Evolutionary conservation across 1,284 basidiomycete species (phyloP), one percentile per base, ranked within the genome.

Genomic region (Cutaneotrichosporon daszewskae): DNA sequence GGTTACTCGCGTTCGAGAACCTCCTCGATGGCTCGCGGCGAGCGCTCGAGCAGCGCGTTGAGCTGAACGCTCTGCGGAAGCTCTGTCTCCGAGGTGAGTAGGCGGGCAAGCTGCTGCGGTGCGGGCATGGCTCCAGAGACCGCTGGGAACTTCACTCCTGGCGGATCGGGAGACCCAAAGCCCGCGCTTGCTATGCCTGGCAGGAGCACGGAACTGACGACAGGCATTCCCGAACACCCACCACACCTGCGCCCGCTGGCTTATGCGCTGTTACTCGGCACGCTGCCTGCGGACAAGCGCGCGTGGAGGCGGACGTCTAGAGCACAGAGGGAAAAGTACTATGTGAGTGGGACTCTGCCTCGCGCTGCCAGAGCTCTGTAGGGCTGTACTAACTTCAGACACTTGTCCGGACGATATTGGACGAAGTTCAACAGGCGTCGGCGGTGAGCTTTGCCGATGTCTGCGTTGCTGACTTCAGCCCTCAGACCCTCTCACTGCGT

Each of bases 161-260:
- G n/a, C n/a, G n/a, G n/a, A n/a, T n/a, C n/a, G n/a, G n/a, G n/a
- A n/a, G n/a, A n/a, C n/a, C n/a, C n/a, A n/a, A n/a, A n/a, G n/a
- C n/a, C n/a, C n/a, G n/a, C n/a, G n/a, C n/a, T n/a, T n/a, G n/a
- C n/a, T n/a, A n/a, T n/a, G n/a, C n/a, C n/a, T n/a, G n/a, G n/a
- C n/a, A n/a, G n/a, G n/a, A n/a, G n/a, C n/a, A n/a, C n/a, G n/a
- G n/a, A n/a, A n/a, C n/a, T n/a, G n/a, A n/a, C 26, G 14, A 3
- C 9, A 22, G 71, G 71, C 26, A 70, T 72, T 19, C 71, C 68
- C 4, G 52, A 61, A 12, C 52, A 63, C 19, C 69, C 69, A 0
- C 52, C 51, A 4, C 67, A 69, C 40, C 54, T 71, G 4, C 55
- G 71, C 11, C 67, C 69, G 10, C 44, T 68, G 27, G 57, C 65